Evolutionary conservation across 352 stramenopile genomes (phyloP).

Genomic region (Pythium insidiosum): DNA sequence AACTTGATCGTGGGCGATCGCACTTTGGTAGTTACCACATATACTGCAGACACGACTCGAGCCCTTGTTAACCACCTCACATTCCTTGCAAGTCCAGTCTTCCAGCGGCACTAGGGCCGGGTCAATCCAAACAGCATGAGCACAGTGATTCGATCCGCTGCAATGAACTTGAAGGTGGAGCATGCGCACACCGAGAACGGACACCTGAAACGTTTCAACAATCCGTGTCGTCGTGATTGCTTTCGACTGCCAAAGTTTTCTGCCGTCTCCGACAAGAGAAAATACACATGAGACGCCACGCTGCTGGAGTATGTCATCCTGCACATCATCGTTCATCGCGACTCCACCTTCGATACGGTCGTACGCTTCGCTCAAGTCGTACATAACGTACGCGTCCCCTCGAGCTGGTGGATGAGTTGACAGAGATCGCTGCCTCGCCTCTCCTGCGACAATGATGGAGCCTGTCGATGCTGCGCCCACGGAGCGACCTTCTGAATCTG

Average conservation of each 20-base stretch:
- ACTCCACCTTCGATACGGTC: conserved; percentile 41
- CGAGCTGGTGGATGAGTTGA: conserved; percentile 70
- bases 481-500: conserved; percentile 19
- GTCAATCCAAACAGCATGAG: conserved; percentile 77
- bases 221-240: conserved; percentile 24
- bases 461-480: conserved; percentile 3
- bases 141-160: conserved; percentile 66
- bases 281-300: conserved; percentile 48
- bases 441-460: conserved; percentile 49
- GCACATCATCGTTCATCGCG: conserved; percentile 70
- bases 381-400: conserved; percentile 73
- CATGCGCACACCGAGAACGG: conserved; percentile 58
- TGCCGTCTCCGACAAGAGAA: conserved; percentile 63
- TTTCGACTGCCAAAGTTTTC: conserved; percentile 72
- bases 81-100: conserved; percentile 65
- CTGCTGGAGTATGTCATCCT: conserved; percentile 48
- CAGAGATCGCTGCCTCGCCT: conserved; percentile 63
- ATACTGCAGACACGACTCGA: conserved; percentile 32
- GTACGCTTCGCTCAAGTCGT: conserved; percentile 65
- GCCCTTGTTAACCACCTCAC: conserved; percentile 68
- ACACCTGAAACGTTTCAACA: conserved; percentile 49
- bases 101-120: conserved; percentile 54
- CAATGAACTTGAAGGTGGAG: conserved; percentile 66
- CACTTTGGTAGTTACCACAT: too few relatives aligned
- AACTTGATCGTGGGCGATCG: too few relatives aligned